Conservation (phyloP, 192 early-diverging fungal genomes). For the Dispira simplex region DNA sequence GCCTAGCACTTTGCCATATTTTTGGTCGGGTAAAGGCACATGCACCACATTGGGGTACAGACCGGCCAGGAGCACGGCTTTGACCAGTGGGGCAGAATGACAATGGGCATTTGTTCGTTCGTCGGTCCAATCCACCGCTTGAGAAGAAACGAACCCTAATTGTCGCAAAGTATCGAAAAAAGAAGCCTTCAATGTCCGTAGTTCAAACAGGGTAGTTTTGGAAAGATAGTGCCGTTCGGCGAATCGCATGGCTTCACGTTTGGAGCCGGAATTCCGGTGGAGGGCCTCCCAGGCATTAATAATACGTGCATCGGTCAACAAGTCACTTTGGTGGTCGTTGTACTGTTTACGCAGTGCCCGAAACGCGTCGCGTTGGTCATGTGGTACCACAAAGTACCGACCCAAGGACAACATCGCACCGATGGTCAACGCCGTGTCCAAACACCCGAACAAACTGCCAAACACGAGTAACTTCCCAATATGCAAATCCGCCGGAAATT, state of each 20-base stretch:
- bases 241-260: conserved; percentile 7
- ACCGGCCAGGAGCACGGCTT: conserved; percentile 64
- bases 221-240: conserved; percentile 46
- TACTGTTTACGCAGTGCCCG: conserved; percentile 9
- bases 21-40: conserved; percentile 50
- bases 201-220: conserved; percentile 38
- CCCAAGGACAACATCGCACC: conserved; percentile 46
- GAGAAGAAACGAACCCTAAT: conserved; percentile 38
- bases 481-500: conserved; percentile 58
- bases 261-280: background rate
- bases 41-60: conserved; percentile 69
- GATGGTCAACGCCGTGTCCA: conserved; percentile 56
- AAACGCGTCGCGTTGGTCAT: conserved; percentile 6
- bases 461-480: conserved; percentile 67
- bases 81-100: conserved; percentile 40
- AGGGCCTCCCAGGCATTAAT: background rate
- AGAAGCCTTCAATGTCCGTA: conserved; percentile 35
- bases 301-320: background rate
- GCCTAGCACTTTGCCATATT: conserved; percentile 51
- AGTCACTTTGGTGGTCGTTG: background rate
- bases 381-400: conserved; percentile 16
- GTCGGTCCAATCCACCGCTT: background rate
- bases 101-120: conserved; percentile 40
- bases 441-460: conserved; percentile 51
- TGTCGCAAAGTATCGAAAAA: conserved; percentile 37